phyloP scores from a whole-genome alignment of 306 rosid genomes.

The Cyamopsis tetragonoloba region DNA sequence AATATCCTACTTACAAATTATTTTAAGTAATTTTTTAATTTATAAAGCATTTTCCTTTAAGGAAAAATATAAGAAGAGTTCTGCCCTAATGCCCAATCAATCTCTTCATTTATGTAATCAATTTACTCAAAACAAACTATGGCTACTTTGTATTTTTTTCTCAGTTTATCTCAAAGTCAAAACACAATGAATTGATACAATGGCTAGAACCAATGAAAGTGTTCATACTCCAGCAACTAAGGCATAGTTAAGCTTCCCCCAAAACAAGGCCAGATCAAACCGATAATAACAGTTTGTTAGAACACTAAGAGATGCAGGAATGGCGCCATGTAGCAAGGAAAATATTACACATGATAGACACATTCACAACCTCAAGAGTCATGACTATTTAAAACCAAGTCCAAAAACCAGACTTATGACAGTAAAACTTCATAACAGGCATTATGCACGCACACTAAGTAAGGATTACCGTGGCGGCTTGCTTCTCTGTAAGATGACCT shows the following conservation, averaged over 20 bases:
- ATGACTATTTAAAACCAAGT: not conserved
- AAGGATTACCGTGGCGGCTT: constrained; percentile 63
- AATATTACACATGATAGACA: not conserved
- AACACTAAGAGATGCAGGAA: not conserved
- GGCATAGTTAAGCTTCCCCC: not conserved
- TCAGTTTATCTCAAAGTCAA: not conserved
- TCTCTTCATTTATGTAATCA: not conserved
- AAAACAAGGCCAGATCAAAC: not conserved
- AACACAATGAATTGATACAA: not conserved
- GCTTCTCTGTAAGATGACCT: constrained; percentile 51
- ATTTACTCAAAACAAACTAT: not conserved
- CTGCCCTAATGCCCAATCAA: not conserved
- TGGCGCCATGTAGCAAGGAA: not conserved
- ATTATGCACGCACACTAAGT: not conserved
- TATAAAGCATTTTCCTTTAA: not conserved
- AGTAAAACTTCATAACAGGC: not conserved
- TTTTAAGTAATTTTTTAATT: not conserved
- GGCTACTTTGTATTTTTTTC: not conserved
- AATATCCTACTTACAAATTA: not conserved
- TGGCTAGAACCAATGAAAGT: constrained; percentile 1
- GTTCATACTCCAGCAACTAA: not conserved
- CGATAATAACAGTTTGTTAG: not conserved
- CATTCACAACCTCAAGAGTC: not conserved
- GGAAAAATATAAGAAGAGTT: not conserved
- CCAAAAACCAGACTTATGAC: not conserved